Evolutionary conservation across 2,329 filamentous ascomycete species (phyloP).

Genomic region (Neodidymelliopsis sp.): DNA sequence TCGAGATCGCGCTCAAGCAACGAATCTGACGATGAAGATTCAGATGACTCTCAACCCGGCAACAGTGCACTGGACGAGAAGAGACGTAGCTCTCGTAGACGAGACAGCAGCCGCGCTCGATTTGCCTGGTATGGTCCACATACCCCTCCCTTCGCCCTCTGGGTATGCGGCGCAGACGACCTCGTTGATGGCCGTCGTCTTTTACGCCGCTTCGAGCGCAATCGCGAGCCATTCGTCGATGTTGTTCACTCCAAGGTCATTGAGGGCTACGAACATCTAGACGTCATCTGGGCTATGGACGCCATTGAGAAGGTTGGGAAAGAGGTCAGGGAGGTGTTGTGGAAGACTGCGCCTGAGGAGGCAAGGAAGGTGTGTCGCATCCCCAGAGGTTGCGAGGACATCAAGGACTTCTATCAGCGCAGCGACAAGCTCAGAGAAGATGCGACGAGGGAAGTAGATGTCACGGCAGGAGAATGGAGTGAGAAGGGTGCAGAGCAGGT

Average conservation of each 20-base stretch:
- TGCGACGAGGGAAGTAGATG: slow-evolving; percentile 34
- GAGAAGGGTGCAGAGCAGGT: slow-evolving; percentile 38
- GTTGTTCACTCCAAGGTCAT: slow-evolving; percentile 85
- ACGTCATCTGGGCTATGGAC: slow-evolving; percentile 95
- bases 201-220: slow-evolving; percentile 75
- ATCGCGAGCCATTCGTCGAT: slow-evolving; percentile 80
- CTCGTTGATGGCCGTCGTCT: slow-evolving; percentile 83
- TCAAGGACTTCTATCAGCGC: slow-evolving; percentile 37
- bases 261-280: slow-evolving; percentile 85
- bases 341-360: slow-evolving; percentile 72
- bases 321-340: slow-evolving; percentile 82
- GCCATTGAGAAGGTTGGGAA: slow-evolving; percentile 80
- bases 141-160: slow-evolving; percentile 84
- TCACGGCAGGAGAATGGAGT: slow-evolving; percentile 43
- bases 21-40: slow-evolving; percentile 26
- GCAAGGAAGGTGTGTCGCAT: slow-evolving; percentile 67
- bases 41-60: slow-evolving; percentile 7
- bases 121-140: slow-evolving; percentile 82
- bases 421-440: slow-evolving; percentile 23
- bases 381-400: slow-evolving; percentile 68
- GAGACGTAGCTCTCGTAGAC: slow-evolving; percentile 8
- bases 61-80: slow-evolving; percentile 8
- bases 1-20: slow-evolving; percentile 20
- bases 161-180: slow-evolving; percentile 83
- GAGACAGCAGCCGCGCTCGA: slow-evolving; percentile 53